Evolutionary conservation across 768 basidiomycete genomes (phyloP).

Genomic region (Paxillus ammoniavirescens): DNA sequence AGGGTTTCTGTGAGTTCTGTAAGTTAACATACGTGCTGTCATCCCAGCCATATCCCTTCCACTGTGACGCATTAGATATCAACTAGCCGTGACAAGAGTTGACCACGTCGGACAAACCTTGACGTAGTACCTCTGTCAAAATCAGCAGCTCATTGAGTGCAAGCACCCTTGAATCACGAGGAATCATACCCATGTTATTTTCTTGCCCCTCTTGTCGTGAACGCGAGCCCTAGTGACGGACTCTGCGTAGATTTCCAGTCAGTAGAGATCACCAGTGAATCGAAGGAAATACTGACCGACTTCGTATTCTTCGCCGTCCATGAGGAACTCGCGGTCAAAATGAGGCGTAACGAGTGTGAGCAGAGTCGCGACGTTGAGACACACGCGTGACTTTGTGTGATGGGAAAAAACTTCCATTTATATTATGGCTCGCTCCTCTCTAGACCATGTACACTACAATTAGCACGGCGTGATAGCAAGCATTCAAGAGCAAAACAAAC

Average conservation of each 20-base stretch:
- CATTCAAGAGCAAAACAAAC: conserved; percentile 1
- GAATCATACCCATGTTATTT: conserved; percentile 48
- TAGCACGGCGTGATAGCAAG: conserved; percentile 6
- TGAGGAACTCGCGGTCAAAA: conserved; percentile 20
- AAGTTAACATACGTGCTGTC: conserved; percentile 55
- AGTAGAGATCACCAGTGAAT: neutral
- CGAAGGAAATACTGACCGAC: conserved; percentile 48
- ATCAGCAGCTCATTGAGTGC: conserved; percentile 12
- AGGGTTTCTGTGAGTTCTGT: neutral
- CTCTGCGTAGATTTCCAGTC: conserved; percentile 38
- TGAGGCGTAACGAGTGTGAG: too few species aligned
- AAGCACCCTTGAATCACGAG: conserved; percentile 4
- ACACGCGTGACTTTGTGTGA: neutral
- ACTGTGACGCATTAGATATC: conserved; percentile 35
- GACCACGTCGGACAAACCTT: conserved; percentile 41
- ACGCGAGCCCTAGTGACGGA: conserved; percentile 52
- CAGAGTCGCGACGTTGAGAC: neutral
- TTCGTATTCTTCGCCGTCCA: conserved; percentile 58
- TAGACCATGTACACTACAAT: conserved; percentile 8
- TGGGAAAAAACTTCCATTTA: conserved; percentile 20
- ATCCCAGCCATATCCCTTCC: conserved; percentile 55
- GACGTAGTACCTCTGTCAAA: conserved; percentile 52
- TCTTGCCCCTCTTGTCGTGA: conserved; percentile 42
- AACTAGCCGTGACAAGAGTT: neutral
- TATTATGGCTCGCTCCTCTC: conserved; percentile 2